These are phyloP conservation scores for Chrysopogon serrulatus DNA, from an alignment of 176 grass and related monocot genomes.

Conservation along the genomic window DNA sequence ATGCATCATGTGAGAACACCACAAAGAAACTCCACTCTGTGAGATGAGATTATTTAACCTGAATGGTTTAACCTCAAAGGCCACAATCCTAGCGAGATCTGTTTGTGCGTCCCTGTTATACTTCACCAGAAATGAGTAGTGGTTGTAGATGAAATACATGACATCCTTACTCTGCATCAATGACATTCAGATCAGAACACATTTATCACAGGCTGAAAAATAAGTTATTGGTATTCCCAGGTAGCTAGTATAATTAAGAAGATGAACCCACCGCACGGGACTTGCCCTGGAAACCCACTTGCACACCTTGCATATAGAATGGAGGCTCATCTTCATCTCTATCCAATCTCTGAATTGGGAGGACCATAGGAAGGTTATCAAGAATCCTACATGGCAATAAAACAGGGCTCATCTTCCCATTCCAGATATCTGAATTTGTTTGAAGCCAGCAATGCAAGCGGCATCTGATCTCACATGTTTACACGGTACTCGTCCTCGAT, in stretches of 20 bases:
- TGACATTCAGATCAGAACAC: not conserved
- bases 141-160: constrained; percentile 73
- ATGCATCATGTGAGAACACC: not conserved
- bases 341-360: constrained; percentile 49
- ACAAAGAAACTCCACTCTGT: not conserved
- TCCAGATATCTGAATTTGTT: not conserved
- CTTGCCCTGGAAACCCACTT: constrained; percentile 65
- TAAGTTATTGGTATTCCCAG: not conserved
- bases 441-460: not conserved
- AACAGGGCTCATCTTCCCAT: not conserved
- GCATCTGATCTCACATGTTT: constrained; percentile 75
- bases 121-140: constrained; percentile 73
- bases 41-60: constrained; percentile 36
- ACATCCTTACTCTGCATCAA: constrained; percentile 72
- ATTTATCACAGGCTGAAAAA: not conserved
- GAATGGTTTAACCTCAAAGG: constrained; percentile 78
- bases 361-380: constrained; percentile 78
- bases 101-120: constrained; percentile 54
- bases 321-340: constrained; percentile 26
- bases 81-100: constrained; percentile 79
- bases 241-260: not conserved
- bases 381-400: constrained; percentile 56
- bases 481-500: constrained; percentile 74
- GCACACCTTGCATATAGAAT: constrained; percentile 63
- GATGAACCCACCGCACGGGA: constrained; percentile 41